Base-by-base conservation (phyloP, 208 protist species). In the Angomonas desouzai region DNA sequence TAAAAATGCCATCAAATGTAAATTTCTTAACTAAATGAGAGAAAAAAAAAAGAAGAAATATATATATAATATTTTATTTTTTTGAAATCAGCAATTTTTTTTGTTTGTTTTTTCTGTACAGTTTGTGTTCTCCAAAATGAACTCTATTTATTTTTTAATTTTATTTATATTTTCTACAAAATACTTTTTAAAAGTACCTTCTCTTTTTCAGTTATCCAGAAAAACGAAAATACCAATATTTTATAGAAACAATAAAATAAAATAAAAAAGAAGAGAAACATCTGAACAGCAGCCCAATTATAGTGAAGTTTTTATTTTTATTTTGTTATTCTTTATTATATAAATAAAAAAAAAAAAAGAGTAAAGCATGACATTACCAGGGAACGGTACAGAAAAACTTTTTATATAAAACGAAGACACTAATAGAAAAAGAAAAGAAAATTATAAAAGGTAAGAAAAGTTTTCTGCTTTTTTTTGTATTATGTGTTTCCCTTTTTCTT, bases 391-490 rank as follows among this genome's bases (percentile, higher is more conserved):
- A 16, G n/a, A 51, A 18, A 13, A 6, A 43, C 6, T 43, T 13
- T 18, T 43, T 43, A 18, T 13, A 6, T 7, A 7, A n/a, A 53
- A 27, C 11, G 47, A 53, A n/a, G 47, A n/a, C 10, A 27, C 47
- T 27, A 53, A n/a, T 9, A 28, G 22, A 53, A 28, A 28, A 53
- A 27, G 22, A 53, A 53, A 18, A 27, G 18, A 25, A 20, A 59
- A 60, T 59, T 22, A 29, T 66, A 48, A 66, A 25, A 59, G 53
- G 28, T 48, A 72, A 68, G n/a, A n/a, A n/a, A n/a, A n/a, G n/a
- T n/a, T n/a, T n/a, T n/a, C n/a, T n/a, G n/a, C n/a, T n/a, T n/a
- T n/a, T n/a, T n/a, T n/a, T n/a, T n/a, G n/a, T n/a, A n/a, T n/a
- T n/a, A n/a, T n/a, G n/a, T n/a, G n/a, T n/a, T n/a, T n/a, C n/a